Evolutionary conservation across 257 asterid genomes (phyloP).

Genomic region (Voacanga thouarsii): DNA sequence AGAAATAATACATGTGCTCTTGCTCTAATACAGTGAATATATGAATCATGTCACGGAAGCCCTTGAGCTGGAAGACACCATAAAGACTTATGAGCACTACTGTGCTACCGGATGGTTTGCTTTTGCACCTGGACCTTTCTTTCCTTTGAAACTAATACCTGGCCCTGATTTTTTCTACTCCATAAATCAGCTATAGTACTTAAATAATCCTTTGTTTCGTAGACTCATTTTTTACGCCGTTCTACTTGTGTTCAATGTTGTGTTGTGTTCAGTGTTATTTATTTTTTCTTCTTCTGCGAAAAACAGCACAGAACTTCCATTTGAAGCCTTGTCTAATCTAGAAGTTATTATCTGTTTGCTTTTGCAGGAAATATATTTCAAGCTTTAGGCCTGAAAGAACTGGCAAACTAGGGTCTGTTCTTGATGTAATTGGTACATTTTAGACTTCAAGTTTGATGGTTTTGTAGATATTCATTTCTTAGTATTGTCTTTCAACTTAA

Average conservation of each 20-base stretch:
- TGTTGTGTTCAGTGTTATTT: too few relatives aligned
- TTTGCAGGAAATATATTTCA: conserved; percentile 59
- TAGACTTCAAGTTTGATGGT: conserved; percentile 17
- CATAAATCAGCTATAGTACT: neutral
- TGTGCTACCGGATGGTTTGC: conserved; percentile 58
- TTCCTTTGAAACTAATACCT: neutral
- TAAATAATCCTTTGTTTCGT: neutral
- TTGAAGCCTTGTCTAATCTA: neutral
- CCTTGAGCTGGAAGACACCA: conserved; percentile 75
- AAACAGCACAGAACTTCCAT: neutral
- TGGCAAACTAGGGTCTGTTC: conserved; percentile 61
- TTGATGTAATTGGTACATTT: conserved; percentile 57
- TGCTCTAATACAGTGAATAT: conserved; percentile 60
- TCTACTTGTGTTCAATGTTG: neutral
- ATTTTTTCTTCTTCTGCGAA: neutral
- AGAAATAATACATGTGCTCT: conserved; percentile 25
- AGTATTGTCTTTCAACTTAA: neutral
- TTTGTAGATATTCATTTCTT: neutral
- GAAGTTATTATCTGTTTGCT: neutral
- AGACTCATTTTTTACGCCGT: neutral
- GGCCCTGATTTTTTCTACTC: neutral
- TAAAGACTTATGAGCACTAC: conserved; percentile 60
- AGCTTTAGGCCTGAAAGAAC: conserved; percentile 68
- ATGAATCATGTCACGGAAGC: conserved; percentile 61
- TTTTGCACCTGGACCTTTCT: conserved; percentile 13